phyloP scores from a whole-genome alignment of 2,329 filamentous ascomycete species.

The Claviceps purpurea region DNA sequence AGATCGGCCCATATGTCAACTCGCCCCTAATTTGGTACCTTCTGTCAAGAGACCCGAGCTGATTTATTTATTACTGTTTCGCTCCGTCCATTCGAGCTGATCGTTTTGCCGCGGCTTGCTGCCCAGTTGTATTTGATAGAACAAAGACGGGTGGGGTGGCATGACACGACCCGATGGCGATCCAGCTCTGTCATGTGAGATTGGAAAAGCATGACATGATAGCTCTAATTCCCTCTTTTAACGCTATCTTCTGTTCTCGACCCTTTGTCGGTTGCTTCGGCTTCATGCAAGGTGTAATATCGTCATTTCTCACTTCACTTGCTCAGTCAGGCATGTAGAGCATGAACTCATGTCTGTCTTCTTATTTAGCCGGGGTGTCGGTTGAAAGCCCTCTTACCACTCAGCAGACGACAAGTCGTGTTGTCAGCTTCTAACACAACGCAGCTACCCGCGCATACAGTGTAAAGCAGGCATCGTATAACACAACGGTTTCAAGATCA shows the following conservation, averaged over 20 bases:
- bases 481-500: conserved; percentile 1
- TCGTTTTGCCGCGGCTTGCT: conserved; percentile 31
- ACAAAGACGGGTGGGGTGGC: conserved; percentile 17
- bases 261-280: not conserved
- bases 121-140: conserved; percentile 31
- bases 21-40: conserved; percentile 39
- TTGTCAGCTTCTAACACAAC: conserved; percentile 15
- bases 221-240: no score
- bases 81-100: conserved; percentile 42
- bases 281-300: not conserved
- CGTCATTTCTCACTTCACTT: not conserved
- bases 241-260: not conserved
- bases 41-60: conserved; percentile 43
- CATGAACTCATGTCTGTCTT: not conserved
- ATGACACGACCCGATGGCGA: conserved; percentile 19
- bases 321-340: not conserved
- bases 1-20: conserved; percentile 19
- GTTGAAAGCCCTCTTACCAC: not conserved
- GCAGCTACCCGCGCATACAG: not conserved
- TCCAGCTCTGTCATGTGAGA: conserved; percentile 10
- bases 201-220: not conserved
- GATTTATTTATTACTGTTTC: conserved; percentile 40
- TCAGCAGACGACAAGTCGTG: not conserved
- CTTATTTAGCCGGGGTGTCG: not conserved
- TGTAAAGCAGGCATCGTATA: not conserved